Base-by-base conservation (phyloP, 2,329 filamentous ascomycete genomes). In the Colletotrichum phormii region DNA sequence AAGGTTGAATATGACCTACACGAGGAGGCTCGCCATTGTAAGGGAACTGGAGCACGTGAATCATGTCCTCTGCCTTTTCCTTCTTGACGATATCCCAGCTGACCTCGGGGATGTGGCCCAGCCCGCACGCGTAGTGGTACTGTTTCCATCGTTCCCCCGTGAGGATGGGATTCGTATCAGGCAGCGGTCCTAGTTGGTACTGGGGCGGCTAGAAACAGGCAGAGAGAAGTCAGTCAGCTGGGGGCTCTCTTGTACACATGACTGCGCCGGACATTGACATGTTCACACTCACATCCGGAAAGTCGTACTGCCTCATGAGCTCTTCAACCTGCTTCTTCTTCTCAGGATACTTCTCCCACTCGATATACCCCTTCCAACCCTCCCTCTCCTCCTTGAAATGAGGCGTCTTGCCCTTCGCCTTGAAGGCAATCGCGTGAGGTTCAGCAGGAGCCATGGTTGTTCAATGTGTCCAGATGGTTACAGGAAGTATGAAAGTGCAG, bases 331-430 rank as follows among this genome's bases (percentile, higher is more conserved):
- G 82, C 53, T 84, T 85, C 77, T 92, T 92, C 80, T 93, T 93
- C 61, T 93, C 90, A 0, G 92, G 91, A 67, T 93, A 92, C 18
- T 89, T 86, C 77, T 93, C 91, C 91, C 91, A 93, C 77, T 93
- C 91, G 13, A 94, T 85, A 73, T 93, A 93, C 9, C 89, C 80
- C 26, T 66, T 71, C 67, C 67, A 71, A 2, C 67, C 67, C 8
- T 66, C 54, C 22, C 62, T 64, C 67, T 71, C 67, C 12, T 71
- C 67, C 6, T 66, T 53, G 9, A 71, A 68, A 5, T 64, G 33
- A 15, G 66, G 66, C 5, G 63, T 26, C 51, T 64, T 35, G 5
- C 66, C 66, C 59, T 68, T 68, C 6, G 66, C 9, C 49, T 24
- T 51, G 26, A 68, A 68, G n/a, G 66, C 59, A 2, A 55, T 63